phyloP scores from a whole-genome alignment of 768 basidiomycete genomes.

The Leccinum truebloodii region DNA sequence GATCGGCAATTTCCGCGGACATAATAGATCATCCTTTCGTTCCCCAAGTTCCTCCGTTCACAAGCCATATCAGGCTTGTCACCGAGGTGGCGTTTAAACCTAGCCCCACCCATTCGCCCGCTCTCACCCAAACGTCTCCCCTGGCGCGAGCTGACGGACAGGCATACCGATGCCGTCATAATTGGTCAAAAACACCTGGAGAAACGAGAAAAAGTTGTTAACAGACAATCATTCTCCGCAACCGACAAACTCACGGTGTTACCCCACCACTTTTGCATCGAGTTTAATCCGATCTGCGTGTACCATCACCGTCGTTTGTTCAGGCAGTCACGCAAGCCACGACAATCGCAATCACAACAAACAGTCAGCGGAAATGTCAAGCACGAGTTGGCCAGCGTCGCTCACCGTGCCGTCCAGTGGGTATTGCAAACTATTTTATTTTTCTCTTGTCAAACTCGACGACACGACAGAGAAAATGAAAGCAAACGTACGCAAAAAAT shows the following conservation, averaged over 20 bases:
- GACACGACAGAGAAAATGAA: neutral
- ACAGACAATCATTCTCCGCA: neutral
- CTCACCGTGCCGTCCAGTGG: slow-evolving; percentile 23
- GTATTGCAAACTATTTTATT: slow-evolving; percentile 28
- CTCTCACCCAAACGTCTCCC: slow-evolving; percentile 26
- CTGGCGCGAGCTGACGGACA: slow-evolving; percentile 25
- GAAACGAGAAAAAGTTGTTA: neutral
- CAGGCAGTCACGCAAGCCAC: neutral
- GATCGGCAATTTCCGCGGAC: neutral
- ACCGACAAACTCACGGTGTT: slow-evolving; percentile 16
- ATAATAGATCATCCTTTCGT: neutral
- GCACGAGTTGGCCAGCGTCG: neutral
- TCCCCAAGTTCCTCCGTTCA: neutral
- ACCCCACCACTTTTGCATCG: slow-evolving; percentile 32
- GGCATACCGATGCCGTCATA: slow-evolving; percentile 28
- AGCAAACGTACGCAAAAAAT: slow-evolving; percentile 60
- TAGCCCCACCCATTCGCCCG: neutral
- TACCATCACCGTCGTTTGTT: neutral
- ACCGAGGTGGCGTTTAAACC: neutral
- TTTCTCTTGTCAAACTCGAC: neutral
- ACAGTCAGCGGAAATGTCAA: neutral
- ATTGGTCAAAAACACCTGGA: slow-evolving; percentile 24
- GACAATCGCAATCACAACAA: neutral
- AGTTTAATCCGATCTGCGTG: slow-evolving; percentile 24
- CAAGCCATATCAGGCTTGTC: neutral